Conservation (phyloP, 768 basidiomycete genomes). For the Cubamyces lactineus region DNA sequence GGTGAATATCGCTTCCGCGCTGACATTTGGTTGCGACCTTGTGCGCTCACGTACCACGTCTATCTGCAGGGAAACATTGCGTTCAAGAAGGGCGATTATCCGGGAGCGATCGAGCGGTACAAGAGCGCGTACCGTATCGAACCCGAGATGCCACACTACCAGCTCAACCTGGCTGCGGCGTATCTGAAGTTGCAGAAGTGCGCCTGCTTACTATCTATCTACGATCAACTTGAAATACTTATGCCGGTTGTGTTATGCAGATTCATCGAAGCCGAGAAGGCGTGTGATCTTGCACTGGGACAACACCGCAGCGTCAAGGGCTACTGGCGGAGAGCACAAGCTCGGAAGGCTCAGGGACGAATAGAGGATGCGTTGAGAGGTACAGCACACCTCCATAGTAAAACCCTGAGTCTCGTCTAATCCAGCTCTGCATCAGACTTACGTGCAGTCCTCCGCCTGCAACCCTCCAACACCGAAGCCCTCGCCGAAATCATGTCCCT, state of each 20-base stretch:
- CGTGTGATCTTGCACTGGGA: conserved; percentile 63
- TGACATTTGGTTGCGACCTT: background rate
- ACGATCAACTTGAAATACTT: background rate
- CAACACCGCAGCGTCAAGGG: conserved; percentile 74
- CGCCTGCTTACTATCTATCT: conserved; percentile 30
- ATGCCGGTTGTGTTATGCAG: conserved; percentile 39
- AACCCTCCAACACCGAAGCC: conserved; percentile 68
- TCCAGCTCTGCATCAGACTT: conserved; percentile 47
- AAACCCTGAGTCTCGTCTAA: background rate
- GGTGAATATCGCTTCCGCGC: conserved; percentile 41
- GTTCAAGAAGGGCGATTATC: conserved; percentile 65
- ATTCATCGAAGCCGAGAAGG: conserved; percentile 73
- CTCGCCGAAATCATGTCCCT: conserved; percentile 52
- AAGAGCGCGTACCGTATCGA: conserved; percentile 64
- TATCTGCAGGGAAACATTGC: conserved; percentile 63
- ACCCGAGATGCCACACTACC: conserved; percentile 74
- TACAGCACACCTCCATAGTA: conserved; percentile 25
- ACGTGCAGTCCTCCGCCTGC: conserved; percentile 59
- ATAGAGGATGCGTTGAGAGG: conserved; percentile 64
- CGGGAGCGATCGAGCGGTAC: conserved; percentile 59
- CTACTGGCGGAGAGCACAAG: conserved; percentile 69
- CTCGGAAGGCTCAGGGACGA: conserved; percentile 61
- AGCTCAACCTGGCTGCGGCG: conserved; percentile 76
- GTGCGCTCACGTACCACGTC: background rate
- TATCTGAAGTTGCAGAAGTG: conserved; percentile 72